phyloP scores from a whole-genome alignment of 2,329 filamentous ascomycete species.

The Calonectria henricotiae region DNA sequence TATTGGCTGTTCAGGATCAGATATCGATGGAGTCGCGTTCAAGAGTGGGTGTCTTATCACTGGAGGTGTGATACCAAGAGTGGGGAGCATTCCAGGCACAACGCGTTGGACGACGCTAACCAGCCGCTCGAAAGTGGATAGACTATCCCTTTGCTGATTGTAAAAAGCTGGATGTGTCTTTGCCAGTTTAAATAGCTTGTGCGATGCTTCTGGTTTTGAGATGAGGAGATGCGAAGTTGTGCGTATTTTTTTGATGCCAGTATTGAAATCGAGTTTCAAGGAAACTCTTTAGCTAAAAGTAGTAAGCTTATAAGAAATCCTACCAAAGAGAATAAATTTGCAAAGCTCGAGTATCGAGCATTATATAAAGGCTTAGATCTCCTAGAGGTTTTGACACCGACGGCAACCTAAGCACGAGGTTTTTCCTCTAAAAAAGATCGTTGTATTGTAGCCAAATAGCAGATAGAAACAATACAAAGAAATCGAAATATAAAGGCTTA shows the following conservation, averaged over 20 bases:
- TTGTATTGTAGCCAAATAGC: too few relatives aligned
- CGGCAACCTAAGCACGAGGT: too few relatives aligned
- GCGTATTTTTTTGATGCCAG: background rate
- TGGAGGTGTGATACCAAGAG: conserved; percentile 28
- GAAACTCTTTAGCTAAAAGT: background rate
- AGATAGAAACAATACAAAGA: too few relatives aligned
- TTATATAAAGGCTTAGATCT: background rate
- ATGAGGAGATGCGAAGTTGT: background rate
- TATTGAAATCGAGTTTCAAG: background rate
- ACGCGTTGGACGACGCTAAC: background rate
- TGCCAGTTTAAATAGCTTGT: too few relatives aligned
- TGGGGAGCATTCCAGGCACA: conserved; percentile 23
- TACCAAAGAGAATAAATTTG: too few relatives aligned
- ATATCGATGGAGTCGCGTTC: conserved; percentile 12
- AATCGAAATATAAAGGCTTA: background rate
- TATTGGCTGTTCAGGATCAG: background rate
- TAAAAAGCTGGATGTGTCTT: background rate
- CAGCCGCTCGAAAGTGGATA: conserved; percentile 12
- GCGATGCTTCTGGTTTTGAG: too few relatives aligned
- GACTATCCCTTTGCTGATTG: background rate
- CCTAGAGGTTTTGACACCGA: too few relatives aligned
- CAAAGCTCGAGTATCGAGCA: too few relatives aligned
- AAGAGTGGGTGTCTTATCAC: conserved; percentile 35
- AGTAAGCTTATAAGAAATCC: background rate
- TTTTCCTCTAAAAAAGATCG: too few relatives aligned